Evolutionary conservation across 2,329 filamentous ascomycete species (phyloP).

Genomic region (Huntiella omanensis): DNA sequence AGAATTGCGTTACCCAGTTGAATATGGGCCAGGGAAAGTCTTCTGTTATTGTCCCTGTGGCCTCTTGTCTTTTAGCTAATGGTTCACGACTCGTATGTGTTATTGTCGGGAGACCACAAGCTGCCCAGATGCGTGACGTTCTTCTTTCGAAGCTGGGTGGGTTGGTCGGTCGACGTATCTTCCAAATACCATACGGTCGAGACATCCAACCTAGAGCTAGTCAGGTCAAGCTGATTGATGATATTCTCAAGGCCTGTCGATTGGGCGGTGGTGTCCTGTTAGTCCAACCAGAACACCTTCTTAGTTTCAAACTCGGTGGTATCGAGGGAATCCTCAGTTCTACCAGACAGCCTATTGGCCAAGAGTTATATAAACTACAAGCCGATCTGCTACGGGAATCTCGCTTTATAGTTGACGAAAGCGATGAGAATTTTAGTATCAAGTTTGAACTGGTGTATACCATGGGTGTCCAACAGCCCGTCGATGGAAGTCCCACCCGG

Average conservation of each 20-base stretch:
- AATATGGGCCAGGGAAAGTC: constrained; percentile 59
- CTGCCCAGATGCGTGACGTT: constrained; percentile 40
- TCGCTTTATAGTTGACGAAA: constrained; percentile 44
- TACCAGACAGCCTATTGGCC: constrained; percentile 13
- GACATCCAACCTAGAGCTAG: constrained; percentile 18
- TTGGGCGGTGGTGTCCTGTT: constrained; percentile 33
- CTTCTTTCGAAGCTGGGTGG: constrained; percentile 35
- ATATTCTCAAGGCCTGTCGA: constrained; percentile 23
- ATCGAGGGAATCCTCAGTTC: constrained; percentile 22
- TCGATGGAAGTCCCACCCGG: constrained; percentile 34
- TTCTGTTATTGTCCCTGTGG: constrained; percentile 49
- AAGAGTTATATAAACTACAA: constrained; percentile 22
- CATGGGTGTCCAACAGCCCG: constrained; percentile 29
- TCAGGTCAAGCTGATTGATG: constrained; percentile 22
- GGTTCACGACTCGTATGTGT: constrained; percentile 32
- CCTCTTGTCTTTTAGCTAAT: constrained; percentile 34
- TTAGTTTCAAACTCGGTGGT: constrained; percentile 45
- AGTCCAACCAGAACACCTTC: constrained; percentile 42
- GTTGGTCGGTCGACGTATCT: constrained; percentile 33
- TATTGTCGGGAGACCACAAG: constrained; percentile 41
- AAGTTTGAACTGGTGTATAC: constrained; percentile 47
- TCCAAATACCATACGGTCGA: constrained; percentile 40
- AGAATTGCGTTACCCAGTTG: constrained; percentile 41
- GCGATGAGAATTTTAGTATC: constrained; percentile 42
- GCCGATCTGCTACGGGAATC: constrained; percentile 24